Base-by-base conservation (phyloP, 116 monocot genomes). In the Iris pallida region DNA sequence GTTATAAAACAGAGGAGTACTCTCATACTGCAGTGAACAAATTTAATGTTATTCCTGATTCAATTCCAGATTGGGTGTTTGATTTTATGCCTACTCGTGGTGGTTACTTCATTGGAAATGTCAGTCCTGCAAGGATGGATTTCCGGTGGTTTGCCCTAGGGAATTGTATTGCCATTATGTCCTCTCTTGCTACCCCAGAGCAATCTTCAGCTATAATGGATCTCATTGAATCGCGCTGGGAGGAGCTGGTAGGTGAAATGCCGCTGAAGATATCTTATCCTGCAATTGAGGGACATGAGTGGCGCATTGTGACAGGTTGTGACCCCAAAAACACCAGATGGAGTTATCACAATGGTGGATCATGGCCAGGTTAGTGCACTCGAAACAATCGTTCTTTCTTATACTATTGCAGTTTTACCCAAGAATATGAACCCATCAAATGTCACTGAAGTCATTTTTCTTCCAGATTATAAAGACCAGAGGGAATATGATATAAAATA, bases 261-360 rank as follows among this genome's bases (percentile, higher is more conserved):
- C 90, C 90, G 45, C 46, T 90, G 14, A 90, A 90, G 81, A 79
- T 90, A 45, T 47, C 60, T 46, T 86, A 86, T 74, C 90, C 90
- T 51, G 86, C 86, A 8, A 79, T 90, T 49, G 90, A 90, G 63
- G 70, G 73, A 49, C 83, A 90, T 79, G 90, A 90, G 40, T 90
- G 90, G 90, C 76, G 86, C 16, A 90, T 90, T 57, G 81, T 86
- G n/a, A 90, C 90, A 5, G 90, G 90, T 14, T 86, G 86, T 56
- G 90, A 90, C 71, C 86, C 83, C 18, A 90, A 90, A 62, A 90
- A 90, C 55, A 90, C 90, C 1, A 78, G 90, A 58, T 90, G 90
- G 90, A 90, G 90, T 68, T 90, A 90, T 65, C 90, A 90, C 63
- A 90, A 90, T 58, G 90, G 90, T 56, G 90, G 90, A 67, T 81